Evolutionary conservation across 1,284 basidiomycete species (phyloP).

Genomic region (Pyrrhoderma lamaoense): DNA sequence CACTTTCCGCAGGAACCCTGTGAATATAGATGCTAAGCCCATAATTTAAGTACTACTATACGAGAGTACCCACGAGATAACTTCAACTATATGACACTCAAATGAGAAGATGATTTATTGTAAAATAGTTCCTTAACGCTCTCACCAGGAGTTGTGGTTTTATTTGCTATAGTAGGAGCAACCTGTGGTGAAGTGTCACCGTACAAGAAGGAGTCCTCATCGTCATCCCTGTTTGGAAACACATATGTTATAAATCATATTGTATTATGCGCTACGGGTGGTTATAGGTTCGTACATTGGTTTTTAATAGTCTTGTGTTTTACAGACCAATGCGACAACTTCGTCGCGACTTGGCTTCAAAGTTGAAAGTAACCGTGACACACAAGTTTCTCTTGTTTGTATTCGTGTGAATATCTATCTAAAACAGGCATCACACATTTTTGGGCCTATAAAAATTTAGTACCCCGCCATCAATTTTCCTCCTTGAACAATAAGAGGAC

Average conservation of each 20-base stretch:
- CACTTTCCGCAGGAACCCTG: conserved; percentile 6
- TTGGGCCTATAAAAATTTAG: no score
- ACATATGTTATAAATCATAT: not conserved
- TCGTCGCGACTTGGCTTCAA: no score
- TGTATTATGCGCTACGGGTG: not conserved
- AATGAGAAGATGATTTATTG: not conserved
- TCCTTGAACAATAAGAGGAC: conserved; percentile 16
- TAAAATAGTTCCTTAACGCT: not conserved
- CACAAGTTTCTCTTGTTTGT: no score
- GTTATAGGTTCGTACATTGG: not conserved
- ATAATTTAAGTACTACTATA: not conserved
- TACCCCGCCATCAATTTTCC: not conserved
- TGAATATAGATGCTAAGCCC: not conserved
- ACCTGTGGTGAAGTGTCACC: conserved; percentile 9
- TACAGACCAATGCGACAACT: no score
- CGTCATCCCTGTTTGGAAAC: conserved; percentile 15
- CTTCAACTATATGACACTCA: conserved; percentile 5
- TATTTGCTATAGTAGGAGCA: conserved; percentile 7
- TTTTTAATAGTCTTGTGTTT: not conserved
- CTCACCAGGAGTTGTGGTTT: conserved; percentile 10
- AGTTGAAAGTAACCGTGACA: no score
- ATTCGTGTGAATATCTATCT: not conserved
- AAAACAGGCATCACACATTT: no score
- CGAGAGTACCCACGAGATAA: conserved; percentile 9
- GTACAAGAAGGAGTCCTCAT: conserved; percentile 18